phyloP scores from a whole-genome alignment of 2,329 filamentous ascomycete species.

The Akanthomyces muscarius region DNA sequence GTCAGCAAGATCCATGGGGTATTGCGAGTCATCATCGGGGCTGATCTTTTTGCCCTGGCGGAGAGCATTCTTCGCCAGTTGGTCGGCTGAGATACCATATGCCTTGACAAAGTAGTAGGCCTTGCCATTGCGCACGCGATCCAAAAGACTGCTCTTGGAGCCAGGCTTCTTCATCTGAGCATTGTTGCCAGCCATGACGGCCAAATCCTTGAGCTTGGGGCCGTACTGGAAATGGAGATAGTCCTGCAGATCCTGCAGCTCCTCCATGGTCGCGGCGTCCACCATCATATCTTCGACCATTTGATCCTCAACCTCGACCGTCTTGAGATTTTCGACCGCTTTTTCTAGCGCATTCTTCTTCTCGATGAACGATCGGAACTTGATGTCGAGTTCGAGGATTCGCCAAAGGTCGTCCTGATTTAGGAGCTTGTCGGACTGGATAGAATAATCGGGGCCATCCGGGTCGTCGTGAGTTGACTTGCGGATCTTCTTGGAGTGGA shows the following conservation, averaged over 20 bases:
- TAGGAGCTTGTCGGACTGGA: slow-evolving; percentile 80
- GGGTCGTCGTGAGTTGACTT: slow-evolving; percentile 61
- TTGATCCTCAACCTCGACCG: slow-evolving; percentile 60
- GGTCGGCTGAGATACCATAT: slow-evolving; percentile 85
- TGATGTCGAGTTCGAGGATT: slow-evolving; percentile 89
- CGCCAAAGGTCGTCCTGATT: slow-evolving; percentile 94
- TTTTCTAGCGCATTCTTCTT: slow-evolving; percentile 83
- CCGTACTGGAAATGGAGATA: slow-evolving; percentile 95
- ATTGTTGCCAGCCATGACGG: slow-evolving; percentile 56
- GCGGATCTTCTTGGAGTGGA: slow-evolving; percentile 72
- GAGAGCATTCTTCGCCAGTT: slow-evolving; percentile 81
- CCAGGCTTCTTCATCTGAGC: slow-evolving; percentile 75
- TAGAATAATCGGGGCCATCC: slow-evolving; percentile 67
- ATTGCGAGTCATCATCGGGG: slow-evolving; percentile 76
- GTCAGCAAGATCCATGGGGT: slow-evolving; percentile 85
- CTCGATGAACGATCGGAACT: slow-evolving; percentile 88
- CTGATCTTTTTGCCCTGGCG: slow-evolving; percentile 73
- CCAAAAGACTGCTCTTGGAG: slow-evolving; percentile 74
- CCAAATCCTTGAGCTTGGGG: slow-evolving; percentile 75
- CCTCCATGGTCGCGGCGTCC: slow-evolving; percentile 80
- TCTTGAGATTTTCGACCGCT: slow-evolving; percentile 69
- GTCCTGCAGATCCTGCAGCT: slow-evolving; percentile 93
- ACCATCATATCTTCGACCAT: slow-evolving; percentile 80
- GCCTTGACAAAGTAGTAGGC: slow-evolving; percentile 80
- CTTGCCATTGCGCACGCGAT: slow-evolving; percentile 75